Percentiles rank a stretch among this genome's conserved stretches.
Conservation (phyloP, 495 filamentous ascomycete genomes). For the Lichenothelia convexa region DNA sequence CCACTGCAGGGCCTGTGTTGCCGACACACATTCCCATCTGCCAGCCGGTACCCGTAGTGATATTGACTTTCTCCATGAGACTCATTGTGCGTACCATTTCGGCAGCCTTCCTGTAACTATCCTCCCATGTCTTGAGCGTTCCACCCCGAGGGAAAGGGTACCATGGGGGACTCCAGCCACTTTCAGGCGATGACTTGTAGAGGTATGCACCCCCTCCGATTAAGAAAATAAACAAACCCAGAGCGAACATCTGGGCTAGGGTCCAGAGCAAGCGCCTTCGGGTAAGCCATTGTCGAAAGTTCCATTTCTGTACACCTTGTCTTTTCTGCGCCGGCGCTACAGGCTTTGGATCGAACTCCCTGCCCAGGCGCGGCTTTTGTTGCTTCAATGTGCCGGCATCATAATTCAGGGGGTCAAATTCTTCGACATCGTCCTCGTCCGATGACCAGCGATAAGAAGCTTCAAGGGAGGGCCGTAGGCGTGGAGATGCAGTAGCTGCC, state of each 20-base stretch:
- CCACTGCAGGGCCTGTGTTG: slow-evolving; percentile 41
- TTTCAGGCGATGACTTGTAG: slow-evolving; percentile 13
- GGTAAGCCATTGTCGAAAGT: slow-evolving; percentile 8
- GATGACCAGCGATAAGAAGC: slow-evolving; percentile 10
- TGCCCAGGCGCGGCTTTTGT: slow-evolving; percentile 7
- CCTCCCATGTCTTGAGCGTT: slow-evolving; percentile 50
- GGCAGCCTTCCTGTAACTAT: slow-evolving; percentile 66
- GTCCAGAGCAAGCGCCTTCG: slow-evolving; percentile 15
- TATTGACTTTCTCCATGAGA: slow-evolving; percentile 79
- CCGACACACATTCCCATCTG: slow-evolving; percentile 78
- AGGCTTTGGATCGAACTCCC: slow-evolving; percentile 1
- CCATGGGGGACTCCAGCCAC: slow-evolving; percentile 51
- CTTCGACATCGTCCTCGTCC: slow-evolving; percentile 20
- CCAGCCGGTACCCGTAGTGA: slow-evolving; percentile 89
- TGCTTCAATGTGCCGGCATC: slow-evolving; percentile 14
- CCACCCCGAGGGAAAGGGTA: slow-evolving; percentile 74
- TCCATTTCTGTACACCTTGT: not conserved
- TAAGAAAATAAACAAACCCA: slow-evolving; percentile 15
- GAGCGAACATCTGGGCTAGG: slow-evolving; percentile 16
- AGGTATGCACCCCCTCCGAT: slow-evolving; percentile 22
- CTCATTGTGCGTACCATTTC: slow-evolving; percentile 67
- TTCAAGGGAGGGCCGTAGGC: slow-evolving; percentile 11
- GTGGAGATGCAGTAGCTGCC: too few relatives aligned
- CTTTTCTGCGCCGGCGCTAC: not conserved
- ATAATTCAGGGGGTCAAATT: slow-evolving; percentile 22